A percentile compares a stretch with the other conserved stretches of the same genome.
phyloP scores from a whole-genome alignment of 2,329 filamentous ascomycete species.

The Paecilomyces dactylethromorphus region DNA sequence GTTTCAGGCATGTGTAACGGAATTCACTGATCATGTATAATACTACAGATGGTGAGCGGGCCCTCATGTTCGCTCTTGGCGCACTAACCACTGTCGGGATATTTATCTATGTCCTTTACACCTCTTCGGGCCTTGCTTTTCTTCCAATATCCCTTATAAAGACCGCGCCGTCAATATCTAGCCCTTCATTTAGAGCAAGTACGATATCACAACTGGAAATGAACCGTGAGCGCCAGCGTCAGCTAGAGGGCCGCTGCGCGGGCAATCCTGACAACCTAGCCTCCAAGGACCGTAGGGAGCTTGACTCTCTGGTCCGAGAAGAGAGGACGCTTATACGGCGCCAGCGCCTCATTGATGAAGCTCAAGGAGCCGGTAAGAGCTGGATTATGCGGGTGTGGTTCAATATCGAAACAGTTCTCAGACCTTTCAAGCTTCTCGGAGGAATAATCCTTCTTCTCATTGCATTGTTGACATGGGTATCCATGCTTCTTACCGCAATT shows the following conservation, averaged over 20 bases:
- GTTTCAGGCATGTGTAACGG: background rate
- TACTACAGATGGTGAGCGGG: conserved; percentile 70
- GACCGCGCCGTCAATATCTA: conserved; percentile 78
- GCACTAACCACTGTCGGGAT: conserved; percentile 84
- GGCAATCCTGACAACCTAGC: conserved; percentile 70
- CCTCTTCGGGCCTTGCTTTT: conserved; percentile 78
- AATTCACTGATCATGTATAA: conserved; percentile 5
- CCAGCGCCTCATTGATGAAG: conserved; percentile 71
- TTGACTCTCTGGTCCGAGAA: conserved; percentile 80
- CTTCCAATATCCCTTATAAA: conserved; percentile 89
- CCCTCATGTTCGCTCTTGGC: conserved; percentile 81
- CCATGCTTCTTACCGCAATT: conserved; percentile 91
- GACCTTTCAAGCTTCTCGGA: conserved; percentile 80
- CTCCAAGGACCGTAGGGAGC: conserved; percentile 77
- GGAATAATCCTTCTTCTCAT: conserved; percentile 72
- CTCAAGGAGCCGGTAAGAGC: conserved; percentile 63
- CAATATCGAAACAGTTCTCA: conserved; percentile 73
- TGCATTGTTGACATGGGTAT: conserved; percentile 71
- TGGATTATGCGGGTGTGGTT: conserved; percentile 69
- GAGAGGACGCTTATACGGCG: conserved; percentile 88
- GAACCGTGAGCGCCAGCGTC: conserved; percentile 86
- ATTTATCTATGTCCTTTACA: conserved; percentile 81
- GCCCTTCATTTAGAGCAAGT: conserved; percentile 67
- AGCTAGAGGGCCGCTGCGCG: conserved; percentile 77
- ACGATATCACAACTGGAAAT: conserved; percentile 75